A percentile compares a stretch with the other conserved stretches of the same genome.
These are phyloP conservation scores for Hebeloma cylindrosporum DNA, from an alignment of 768 basidiomycete species.

Conservation along the genomic window DNA sequence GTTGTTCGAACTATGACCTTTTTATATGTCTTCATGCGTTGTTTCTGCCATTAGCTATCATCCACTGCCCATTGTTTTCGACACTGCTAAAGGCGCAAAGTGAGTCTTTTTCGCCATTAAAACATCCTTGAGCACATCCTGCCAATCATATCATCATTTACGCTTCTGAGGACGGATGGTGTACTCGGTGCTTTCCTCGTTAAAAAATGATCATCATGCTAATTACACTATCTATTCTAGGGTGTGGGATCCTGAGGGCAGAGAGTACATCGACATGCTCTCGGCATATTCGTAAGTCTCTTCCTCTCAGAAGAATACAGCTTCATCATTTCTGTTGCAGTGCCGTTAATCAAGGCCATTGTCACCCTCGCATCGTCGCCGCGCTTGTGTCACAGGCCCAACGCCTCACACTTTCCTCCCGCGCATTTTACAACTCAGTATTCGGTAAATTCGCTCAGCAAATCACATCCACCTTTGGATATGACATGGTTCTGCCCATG, in stretches of 20 bases:
- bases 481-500: conserved; percentile 97
- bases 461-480: conserved; percentile 82
- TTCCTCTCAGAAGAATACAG: background rate
- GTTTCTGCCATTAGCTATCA: conserved; percentile 78
- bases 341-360: conserved; percentile 94
- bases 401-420: conserved; percentile 88
- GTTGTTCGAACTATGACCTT: conserved; percentile 2
- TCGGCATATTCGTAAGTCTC: conserved; percentile 88
- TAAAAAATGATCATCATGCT: background rate
- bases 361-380: conserved; percentile 84
- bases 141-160: background rate
- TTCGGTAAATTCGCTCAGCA: conserved; percentile 89
- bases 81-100: conserved; percentile 86
- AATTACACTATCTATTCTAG: conserved; percentile 28
- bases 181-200: no score
- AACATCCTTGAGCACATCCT: conserved; percentile 1
- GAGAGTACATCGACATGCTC: conserved; percentile 96
- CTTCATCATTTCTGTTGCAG: conserved; percentile 34
- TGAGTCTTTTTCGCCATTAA: conserved; percentile 52
- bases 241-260: conserved; percentile 95
- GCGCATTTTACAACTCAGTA: conserved; percentile 93
- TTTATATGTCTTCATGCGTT: conserved; percentile 37
- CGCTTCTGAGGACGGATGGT: no score
- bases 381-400: conserved; percentile 83
- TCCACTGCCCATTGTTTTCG: conserved; percentile 93